phyloP scores from a whole-genome alignment of 2,329 filamentous ascomycete species.

The Fusarium luffae region DNA sequence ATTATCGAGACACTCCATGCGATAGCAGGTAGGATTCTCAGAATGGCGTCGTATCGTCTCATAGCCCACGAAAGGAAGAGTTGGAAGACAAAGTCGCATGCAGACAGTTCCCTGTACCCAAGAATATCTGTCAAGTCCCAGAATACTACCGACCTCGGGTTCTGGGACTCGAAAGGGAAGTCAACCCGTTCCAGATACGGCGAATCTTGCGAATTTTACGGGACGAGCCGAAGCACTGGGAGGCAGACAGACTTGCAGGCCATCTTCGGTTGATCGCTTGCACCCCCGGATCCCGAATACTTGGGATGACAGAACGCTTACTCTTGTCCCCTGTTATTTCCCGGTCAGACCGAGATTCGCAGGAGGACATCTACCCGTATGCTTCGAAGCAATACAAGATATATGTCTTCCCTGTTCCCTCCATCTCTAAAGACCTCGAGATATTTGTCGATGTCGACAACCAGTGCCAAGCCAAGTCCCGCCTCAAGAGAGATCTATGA shows the following conservation, averaged over 20 bases:
- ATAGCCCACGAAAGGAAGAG: conserved; percentile 21
- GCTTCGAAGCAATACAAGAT: conserved; percentile 8
- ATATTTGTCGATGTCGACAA: conserved; percentile 11
- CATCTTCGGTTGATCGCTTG: conserved; percentile 27
- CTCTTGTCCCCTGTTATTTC: conserved; percentile 27
- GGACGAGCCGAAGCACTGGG: conserved; percentile 44
- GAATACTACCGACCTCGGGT: conserved; percentile 25
- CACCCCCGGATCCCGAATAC: conserved; percentile 35
- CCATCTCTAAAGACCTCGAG: neutral
- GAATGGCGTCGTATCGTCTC: conserved; percentile 22
- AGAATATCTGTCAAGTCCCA: conserved; percentile 32
- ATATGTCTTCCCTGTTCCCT: neutral
- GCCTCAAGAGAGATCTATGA: conserved; percentile 18
- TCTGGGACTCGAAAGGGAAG: conserved; percentile 17
- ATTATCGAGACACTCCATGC: conserved; percentile 16
- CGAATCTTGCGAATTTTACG: conserved; percentile 44
- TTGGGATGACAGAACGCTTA: conserved; percentile 33
- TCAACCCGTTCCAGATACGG: conserved; percentile 31
- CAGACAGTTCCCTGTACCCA: conserved; percentile 22
- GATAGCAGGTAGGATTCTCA: conserved; percentile 19
- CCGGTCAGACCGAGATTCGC: conserved; percentile 18
- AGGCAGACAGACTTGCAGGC: conserved; percentile 15
- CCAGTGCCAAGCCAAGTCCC: neutral
- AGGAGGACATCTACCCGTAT: conserved; percentile 18
- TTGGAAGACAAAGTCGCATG: conserved; percentile 26